Evolutionary conservation across 1,284 basidiomycete genomes (phyloP), one percentile per base, ranked within the genome.

Genomic region (Cystobasidium sp.): DNA sequence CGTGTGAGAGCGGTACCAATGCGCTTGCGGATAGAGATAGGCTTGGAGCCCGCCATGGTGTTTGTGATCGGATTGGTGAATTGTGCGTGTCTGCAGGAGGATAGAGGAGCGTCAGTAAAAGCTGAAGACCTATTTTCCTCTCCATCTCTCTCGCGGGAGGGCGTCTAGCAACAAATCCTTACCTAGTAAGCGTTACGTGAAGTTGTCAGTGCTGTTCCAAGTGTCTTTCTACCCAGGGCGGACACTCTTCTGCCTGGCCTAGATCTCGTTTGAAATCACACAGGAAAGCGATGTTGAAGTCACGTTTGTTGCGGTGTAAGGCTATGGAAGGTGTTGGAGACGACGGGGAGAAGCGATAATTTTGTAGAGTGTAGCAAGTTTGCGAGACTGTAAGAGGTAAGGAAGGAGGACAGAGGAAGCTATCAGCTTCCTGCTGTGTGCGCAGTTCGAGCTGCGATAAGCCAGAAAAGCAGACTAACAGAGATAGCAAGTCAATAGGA

Each of bases 1-100:
- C 58, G 68, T n/a, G 68, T 39, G 7, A 70, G 56, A 12, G 55
- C 41, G 10, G 56, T 61, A 4, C 55, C 47, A 10, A 70, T 31
- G 16, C 68, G 68, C 61, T 39, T 58, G 8, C 41, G 55, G 49
- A 70, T 22, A 1, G 20, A 49, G 4, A 41, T 24, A 24, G 18
- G 14, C 18, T 49, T 46, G 20, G 43, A 41, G 8, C 37, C 37
- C 39, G 56, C 56, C 56, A 59, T 59, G n/a, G 5, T 59, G 12
- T 31, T 20, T 24, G 20, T 53, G n/a, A 49, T 12, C 6, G 46
- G 14, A 12, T 14, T 14, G 46, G 6, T 49, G 6, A 14, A n/a
- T 12, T 49, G 46, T 3, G 46, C 46, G 46, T n/a, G 12, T n/a
- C 46, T 49, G 46, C 46, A 14, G n/a, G 12, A 49, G 46, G n/a